A percentile compares a stretch with the other conserved stretches of the same genome.
These are phyloP conservation scores for Entophlyctis luteolus DNA, from an alignment of 192 early-diverging fungal species.

Conservation along the genomic window DNA sequence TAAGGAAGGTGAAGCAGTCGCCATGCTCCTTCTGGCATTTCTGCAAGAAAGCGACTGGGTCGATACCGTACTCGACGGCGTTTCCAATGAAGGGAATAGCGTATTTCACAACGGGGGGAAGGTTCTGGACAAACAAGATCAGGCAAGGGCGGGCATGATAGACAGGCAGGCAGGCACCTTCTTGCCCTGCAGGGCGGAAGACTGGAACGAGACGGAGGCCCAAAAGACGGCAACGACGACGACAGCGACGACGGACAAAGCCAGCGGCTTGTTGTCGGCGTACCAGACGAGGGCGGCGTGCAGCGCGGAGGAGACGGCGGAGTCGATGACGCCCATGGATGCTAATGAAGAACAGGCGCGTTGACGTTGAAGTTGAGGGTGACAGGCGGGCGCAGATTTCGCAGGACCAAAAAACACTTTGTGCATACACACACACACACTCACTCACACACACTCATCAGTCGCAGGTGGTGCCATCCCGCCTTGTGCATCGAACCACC, in stretches of 20 bases:
- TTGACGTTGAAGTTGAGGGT: no score
- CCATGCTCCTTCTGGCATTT: slow-evolving; percentile 80
- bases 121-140: background rate
- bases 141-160: background rate
- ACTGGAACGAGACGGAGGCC: background rate
- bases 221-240: slow-evolving; percentile 13
- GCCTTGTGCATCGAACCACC: no score
- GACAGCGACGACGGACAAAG: slow-evolving; percentile 15
- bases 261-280: slow-evolving; percentile 7
- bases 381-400: no score
- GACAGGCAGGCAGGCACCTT: background rate
- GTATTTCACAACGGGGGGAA: slow-evolving; percentile 52
- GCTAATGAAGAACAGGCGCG: no score
- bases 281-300: background rate
- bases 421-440: no score
- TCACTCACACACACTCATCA: no score
- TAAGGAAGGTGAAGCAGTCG: slow-evolving; percentile 86
- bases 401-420: no score
- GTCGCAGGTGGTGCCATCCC: no score
- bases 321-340: slow-evolving; percentile 26
- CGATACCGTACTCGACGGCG: slow-evolving; percentile 80
- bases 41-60: slow-evolving; percentile 82
- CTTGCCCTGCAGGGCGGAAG: background rate
- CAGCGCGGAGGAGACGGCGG: background rate
- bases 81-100: slow-evolving; percentile 85